These are phyloP conservation scores for Botrytis cinerea DNA, from an alignment of 2,329 filamentous ascomycete genomes.

Conservation along the genomic window DNA sequence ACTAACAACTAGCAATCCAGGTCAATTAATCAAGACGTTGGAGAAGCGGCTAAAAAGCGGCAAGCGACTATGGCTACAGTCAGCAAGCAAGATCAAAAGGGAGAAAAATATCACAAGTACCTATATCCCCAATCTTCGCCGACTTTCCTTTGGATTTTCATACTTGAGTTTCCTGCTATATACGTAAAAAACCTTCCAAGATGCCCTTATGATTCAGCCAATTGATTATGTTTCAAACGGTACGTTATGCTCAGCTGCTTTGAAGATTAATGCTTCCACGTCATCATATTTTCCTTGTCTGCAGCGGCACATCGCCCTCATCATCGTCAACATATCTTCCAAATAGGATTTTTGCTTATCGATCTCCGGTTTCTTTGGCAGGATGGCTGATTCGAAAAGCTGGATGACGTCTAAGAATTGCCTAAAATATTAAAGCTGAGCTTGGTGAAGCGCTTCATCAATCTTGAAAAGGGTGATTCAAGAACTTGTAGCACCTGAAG, in stretches of 20 bases:
- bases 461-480: background rate
- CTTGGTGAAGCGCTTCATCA: background rate
- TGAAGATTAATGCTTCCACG: background rate
- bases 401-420: background rate
- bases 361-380: background rate
- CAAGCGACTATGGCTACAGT: background rate
- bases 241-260: background rate
- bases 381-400: background rate
- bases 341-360: background rate
- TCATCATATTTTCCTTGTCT: background rate
- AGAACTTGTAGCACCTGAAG: background rate
- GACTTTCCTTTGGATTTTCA: background rate
- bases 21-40: background rate
- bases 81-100: background rate
- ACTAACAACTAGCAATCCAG: background rate
- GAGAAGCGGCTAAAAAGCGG: too few species aligned
- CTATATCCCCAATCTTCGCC: background rate
- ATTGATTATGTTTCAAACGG: background rate
- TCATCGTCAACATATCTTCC: background rate
- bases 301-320: background rate
- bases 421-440: background rate
- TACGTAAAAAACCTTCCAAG: background rate
- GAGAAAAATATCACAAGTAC: background rate
- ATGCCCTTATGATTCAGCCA: background rate
- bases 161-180: background rate